These are phyloP conservation scores for Madurella fahalii DNA, from an alignment of 2,329 filamentous ascomycete genomes.

Conservation along the genomic window DNA sequence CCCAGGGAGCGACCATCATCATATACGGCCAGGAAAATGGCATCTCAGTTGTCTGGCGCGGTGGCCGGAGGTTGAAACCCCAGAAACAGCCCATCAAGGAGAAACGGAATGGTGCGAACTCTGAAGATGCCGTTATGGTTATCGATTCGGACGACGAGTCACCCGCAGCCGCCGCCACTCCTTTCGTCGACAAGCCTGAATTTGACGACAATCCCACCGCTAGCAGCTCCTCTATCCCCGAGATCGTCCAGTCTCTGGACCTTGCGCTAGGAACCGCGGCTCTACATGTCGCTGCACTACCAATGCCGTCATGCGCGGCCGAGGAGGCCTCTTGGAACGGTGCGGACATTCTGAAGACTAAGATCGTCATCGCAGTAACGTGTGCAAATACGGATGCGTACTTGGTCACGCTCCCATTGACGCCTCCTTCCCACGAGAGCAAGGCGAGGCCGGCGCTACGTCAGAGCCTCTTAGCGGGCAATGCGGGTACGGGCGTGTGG, in stretches of 20 bases:
- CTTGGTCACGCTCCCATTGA: conserved; percentile 56
- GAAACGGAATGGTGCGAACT: conserved; percentile 48
- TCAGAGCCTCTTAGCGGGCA: conserved; percentile 47
- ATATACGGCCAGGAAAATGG: conserved; percentile 63
- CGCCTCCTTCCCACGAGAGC: conserved; percentile 57
- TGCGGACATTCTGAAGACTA: conserved; percentile 48
- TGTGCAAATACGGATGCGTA: conserved; percentile 56
- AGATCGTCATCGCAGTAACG: conserved; percentile 58
- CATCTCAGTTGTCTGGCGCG: conserved; percentile 58
- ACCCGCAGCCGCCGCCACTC: conserved; percentile 25
- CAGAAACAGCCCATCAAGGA: conserved; percentile 35
- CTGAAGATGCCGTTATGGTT: conserved; percentile 55
- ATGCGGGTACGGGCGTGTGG: conserved; percentile 59
- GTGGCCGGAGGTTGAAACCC: conserved; percentile 56
- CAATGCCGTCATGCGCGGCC: conserved; percentile 45
- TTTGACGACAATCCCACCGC: conserved; percentile 52
- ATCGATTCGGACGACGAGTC: conserved; percentile 61
- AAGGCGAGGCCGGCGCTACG: conserved; percentile 53
- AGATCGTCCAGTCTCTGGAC: conserved; percentile 57
- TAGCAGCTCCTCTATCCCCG: conserved; percentile 46
- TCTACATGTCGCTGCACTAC: conserved; percentile 52
- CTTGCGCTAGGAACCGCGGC: conserved; percentile 55
- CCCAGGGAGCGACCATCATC: conserved; percentile 60
- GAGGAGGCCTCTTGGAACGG: conserved; percentile 48
- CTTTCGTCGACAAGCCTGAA: conserved; percentile 51